A percentile compares a stretch with the other conserved stretches of the same genome.
These are phyloP conservation scores for Wickerhamiella parazyma DNA, from an alignment of 805 yeast genomes.

Conservation along the genomic window DNA sequence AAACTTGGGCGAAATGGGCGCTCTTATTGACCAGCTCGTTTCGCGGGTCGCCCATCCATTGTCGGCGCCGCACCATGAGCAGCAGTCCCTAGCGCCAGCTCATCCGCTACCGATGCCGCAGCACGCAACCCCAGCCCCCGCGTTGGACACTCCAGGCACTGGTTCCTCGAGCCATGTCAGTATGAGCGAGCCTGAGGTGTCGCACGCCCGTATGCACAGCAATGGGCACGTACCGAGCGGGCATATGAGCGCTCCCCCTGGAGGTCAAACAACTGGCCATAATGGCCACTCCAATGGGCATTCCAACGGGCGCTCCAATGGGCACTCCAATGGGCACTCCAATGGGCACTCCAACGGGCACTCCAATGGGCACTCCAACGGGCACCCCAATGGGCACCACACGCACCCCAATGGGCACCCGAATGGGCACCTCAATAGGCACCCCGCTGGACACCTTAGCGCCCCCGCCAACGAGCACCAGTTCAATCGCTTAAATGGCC, in stretches of 20 bases:
- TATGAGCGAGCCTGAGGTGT: not conserved
- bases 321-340: not conserved
- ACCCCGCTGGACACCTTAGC: not conserved
- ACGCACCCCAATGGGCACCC: not conserved
- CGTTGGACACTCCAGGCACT: not conserved
- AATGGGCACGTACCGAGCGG: no score
- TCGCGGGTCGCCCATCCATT: not conserved
- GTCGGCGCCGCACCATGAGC: not conserved
- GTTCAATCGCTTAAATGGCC: no score
- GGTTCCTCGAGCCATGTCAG: not conserved
- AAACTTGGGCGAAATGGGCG: slow-evolving; percentile 5
- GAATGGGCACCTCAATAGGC: not conserved
- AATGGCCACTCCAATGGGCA: no score
- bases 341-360: not conserved
- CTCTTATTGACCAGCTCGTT: slow-evolving; percentile 1
- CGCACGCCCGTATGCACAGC: not conserved
- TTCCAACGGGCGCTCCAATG: no score
- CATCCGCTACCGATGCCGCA: not conserved
- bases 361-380: not conserved
- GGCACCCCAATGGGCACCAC: not conserved
- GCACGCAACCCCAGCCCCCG: not conserved
- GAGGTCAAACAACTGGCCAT: no score
- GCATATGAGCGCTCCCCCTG: no score
- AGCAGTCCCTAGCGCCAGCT: not conserved
- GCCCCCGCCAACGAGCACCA: not conserved